Evolutionary conservation across 345 rosid genomes (phyloP).

Genomic region (Pugionium dolabratum): DNA sequence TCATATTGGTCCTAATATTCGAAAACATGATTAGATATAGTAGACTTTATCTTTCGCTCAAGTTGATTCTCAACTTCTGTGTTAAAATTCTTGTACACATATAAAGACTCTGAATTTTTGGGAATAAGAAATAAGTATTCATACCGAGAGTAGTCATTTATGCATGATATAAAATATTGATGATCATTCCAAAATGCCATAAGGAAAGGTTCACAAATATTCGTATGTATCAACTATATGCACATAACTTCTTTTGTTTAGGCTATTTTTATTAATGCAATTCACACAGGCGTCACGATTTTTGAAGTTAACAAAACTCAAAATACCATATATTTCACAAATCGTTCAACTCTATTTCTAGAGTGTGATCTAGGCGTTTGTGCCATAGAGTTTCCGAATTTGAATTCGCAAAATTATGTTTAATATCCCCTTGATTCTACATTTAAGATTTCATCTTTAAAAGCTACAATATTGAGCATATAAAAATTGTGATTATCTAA

Average conservation of each 20-base stretch:
- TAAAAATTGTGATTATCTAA: not conserved
- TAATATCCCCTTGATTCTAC: not conserved
- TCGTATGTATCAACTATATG: not conserved
- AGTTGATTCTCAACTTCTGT: not conserved
- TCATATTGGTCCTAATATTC: not conserved
- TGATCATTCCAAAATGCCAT: not conserved
- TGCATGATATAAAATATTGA: not conserved
- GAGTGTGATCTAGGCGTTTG: not conserved
- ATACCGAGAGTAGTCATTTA: not conserved
- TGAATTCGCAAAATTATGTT: not conserved
- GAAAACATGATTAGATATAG: not conserved
- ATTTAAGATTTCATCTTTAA: not conserved
- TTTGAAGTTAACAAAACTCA: not conserved
- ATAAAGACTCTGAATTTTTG: not conserved
- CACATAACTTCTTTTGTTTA: not conserved
- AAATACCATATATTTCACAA: not conserved
- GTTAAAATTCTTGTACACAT: not conserved
- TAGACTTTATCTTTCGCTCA: not conserved
- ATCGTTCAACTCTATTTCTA: not conserved
- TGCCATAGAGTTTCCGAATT: not conserved
- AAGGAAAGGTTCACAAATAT: not conserved
- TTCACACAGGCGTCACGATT: not conserved
- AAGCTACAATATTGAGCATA: not conserved
- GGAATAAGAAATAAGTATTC: not conserved
- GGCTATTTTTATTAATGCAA: constrained; percentile 1